Conservation (phyloP, 1,284 basidiomycete species). For the Cutaneotrichosporon sp. region DNA sequence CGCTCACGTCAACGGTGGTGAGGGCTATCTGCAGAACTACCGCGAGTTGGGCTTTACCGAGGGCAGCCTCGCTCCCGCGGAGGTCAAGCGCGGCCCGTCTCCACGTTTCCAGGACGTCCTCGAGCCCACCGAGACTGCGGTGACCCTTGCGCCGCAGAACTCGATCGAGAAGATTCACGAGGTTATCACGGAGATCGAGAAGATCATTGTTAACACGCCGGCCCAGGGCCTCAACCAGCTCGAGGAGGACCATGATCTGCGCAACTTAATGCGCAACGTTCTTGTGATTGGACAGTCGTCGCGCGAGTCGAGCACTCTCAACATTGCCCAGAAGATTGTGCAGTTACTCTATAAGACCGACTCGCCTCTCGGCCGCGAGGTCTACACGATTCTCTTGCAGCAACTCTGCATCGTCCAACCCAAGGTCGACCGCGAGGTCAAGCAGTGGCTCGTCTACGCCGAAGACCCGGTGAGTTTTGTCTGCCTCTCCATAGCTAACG, state of each 20-base stretch:
- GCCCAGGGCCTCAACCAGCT: slow-evolving; percentile 64
- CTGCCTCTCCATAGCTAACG: not conserved
- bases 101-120: slow-evolving; percentile 35
- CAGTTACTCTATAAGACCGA: slow-evolving; percentile 74
- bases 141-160: slow-evolving; percentile 38
- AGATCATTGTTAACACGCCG: slow-evolving; percentile 67
- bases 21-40: slow-evolving; percentile 34
- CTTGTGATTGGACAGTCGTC: slow-evolving; percentile 75
- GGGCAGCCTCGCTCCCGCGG: slow-evolving; percentile 30
- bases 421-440: slow-evolving; percentile 94
- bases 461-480: slow-evolving; percentile 71
- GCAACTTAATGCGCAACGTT: slow-evolving; percentile 76
- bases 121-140: slow-evolving; percentile 29
- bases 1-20: slow-evolving; percentile 20
- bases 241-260: slow-evolving; percentile 80
- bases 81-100: slow-evolving; percentile 40
- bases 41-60: slow-evolving; percentile 33
- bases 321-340: slow-evolving; percentile 74
- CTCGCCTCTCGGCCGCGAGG: slow-evolving; percentile 78
- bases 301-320: slow-evolving; percentile 78
- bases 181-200: slow-evolving; percentile 75
- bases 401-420: slow-evolving; percentile 84
- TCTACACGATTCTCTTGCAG: slow-evolving; percentile 85
- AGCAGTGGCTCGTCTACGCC: slow-evolving; percentile 93
- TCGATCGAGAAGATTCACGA: slow-evolving; percentile 57